Evolutionary conservation across 1,139 yeast species (phyloP), one percentile per base, ranked within the genome.

Genomic region (Saccharomyces hybrid): DNA sequence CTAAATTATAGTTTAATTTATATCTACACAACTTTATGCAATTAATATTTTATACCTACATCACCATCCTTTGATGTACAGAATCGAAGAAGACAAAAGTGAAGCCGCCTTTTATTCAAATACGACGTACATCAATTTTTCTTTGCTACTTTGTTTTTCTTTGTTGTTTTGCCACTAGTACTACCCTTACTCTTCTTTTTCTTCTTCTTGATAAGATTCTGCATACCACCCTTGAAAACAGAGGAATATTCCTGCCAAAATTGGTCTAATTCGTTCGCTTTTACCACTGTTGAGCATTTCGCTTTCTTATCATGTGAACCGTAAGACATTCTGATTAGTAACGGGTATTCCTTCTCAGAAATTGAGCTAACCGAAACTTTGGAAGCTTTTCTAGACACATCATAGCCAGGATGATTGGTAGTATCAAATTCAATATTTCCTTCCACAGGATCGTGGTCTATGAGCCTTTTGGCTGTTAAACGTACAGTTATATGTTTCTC

Each of bases 171-270:
- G 32, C 49, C 56, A 26, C 52, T 71, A 34, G 68, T 69, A 44
- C 62, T 59, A 69, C 73, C 75, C 68, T 75, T 78, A 59, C 70
- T 73, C 75, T 81, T 82, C 74, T 80, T 82, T 73, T 83, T 82
- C 58, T 82, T 84, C 73, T 83, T 83, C 75, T 81, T 82, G 59
- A 78, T 75, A 65, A 84, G 73, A 3, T 88, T 87, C 8, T 73
- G 72, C 69, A 82, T 78, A 5, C 85, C 89, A 29, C 74, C 67
- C 67, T 86, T 87, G 55, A 87, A 75, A 0, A 79, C 79, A 49
- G 80, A 82, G 0, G 86, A 73, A 68, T 87, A 88, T 47, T 80
- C 81, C 44, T 71, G 69, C 95, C 95, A 88, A 66, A 88, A 88
- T 58, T 73, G 72, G 56, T 83, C 86, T 60, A 88, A 73, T 16